Evolutionary conservation across 2,329 filamentous ascomycete genomes (phyloP).

Genomic region (Fusarium dimerum): DNA sequence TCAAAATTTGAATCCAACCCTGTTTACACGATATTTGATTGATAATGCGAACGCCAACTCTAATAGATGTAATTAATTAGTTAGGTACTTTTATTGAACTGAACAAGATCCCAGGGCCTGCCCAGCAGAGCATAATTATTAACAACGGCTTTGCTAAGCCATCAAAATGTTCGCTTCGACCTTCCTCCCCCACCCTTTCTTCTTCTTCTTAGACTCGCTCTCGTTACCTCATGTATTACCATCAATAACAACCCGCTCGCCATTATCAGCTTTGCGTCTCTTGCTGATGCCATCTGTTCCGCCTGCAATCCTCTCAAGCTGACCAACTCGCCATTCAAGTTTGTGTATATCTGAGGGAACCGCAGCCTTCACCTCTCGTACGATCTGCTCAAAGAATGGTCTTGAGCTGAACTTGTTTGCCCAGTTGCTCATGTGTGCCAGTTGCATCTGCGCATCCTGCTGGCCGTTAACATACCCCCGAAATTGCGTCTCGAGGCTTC

Average conservation of each 20-base stretch:
- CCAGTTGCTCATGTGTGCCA: constrained; percentile 45
- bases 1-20: no score
- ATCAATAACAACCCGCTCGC: constrained; percentile 13
- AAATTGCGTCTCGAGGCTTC: constrained; percentile 2
- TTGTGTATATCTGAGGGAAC: constrained; percentile 23
- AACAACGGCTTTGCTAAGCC: no score
- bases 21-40: no score
- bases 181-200: no score
- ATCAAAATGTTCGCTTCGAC: no score
- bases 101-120: no score
- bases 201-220: no score
- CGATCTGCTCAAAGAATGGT: constrained; percentile 42
- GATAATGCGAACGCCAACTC: no score
- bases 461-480: constrained; percentile 26
- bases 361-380: constrained; percentile 36
- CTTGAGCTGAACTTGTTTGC: constrained; percentile 52
- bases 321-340: constrained; percentile 20
- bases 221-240: constrained; percentile 8
- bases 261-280: constrained; percentile 24
- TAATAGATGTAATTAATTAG: no score
- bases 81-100: no score
- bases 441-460: constrained; percentile 37
- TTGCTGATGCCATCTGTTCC: constrained; percentile 17
- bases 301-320: constrained; percentile 19
- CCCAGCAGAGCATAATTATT: no score